Conservation (phyloP, 495 filamentous ascomycete species). For the Friedmanniomyces endolithicus region DNA sequence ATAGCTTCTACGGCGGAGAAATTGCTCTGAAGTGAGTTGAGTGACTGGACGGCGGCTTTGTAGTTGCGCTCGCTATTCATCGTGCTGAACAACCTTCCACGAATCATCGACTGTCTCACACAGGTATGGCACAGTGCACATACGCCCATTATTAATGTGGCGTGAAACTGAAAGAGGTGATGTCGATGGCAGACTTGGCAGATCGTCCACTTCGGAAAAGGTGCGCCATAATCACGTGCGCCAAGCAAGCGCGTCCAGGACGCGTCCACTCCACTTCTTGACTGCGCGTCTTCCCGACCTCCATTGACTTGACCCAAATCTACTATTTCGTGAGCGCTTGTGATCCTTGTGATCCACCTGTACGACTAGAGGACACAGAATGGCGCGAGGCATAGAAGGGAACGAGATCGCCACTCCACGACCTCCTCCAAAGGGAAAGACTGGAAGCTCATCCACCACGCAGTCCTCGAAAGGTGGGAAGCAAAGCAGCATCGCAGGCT, state of each 20-base stretch:
- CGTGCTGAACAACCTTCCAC: not conserved
- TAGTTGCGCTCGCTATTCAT: slow-evolving; percentile 10
- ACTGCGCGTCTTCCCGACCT: not conserved
- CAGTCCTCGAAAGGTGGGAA: slow-evolving; percentile 41
- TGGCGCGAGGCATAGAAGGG: slow-evolving; percentile 33
- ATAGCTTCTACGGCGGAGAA: slow-evolving; percentile 65
- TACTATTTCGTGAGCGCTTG: not conserved
- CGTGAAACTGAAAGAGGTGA: not conserved
- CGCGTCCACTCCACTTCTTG: not conserved
- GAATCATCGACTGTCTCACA: not conserved
- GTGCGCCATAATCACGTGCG: too few species aligned
- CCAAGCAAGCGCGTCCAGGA: not conserved
- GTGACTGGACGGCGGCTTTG: slow-evolving; percentile 68
- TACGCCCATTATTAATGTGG: not conserved
- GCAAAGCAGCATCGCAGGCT: slow-evolving; percentile 71
- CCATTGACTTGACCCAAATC: not conserved
- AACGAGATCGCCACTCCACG: slow-evolving; percentile 32
- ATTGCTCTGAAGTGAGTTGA: slow-evolving; percentile 86
- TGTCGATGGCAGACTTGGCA: not conserved
- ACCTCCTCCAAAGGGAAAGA: slow-evolving; percentile 19
- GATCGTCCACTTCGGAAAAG: too few species aligned
- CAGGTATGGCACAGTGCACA: not conserved
- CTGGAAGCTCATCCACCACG: slow-evolving; percentile 21
- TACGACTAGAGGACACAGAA: slow-evolving; percentile 4
- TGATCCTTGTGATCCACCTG: not conserved